Evolutionary conservation across 306 rosid species (phyloP).

Genomic region (Trichosanthes cucumerina): DNA sequence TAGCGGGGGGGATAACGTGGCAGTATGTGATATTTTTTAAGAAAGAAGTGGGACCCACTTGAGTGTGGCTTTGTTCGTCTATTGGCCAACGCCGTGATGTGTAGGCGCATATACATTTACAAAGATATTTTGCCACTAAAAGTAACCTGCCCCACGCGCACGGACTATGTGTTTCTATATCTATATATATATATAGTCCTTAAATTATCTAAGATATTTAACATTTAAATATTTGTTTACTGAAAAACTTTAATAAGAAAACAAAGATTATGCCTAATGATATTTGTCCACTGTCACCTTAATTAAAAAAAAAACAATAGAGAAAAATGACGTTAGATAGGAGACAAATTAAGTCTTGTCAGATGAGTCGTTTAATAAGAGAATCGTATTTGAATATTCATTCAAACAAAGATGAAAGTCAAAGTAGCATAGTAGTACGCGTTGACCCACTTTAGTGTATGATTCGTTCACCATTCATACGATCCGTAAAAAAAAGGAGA

Average conservation of each 20-base stretch:
- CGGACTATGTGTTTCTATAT: not conserved
- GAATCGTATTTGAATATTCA: too few relatives aligned
- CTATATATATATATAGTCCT: too few relatives aligned
- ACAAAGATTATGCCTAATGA: not conserved
- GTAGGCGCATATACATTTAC: not conserved
- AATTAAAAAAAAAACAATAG: too few relatives aligned
- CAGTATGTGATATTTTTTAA: not conserved
- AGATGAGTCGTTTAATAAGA: too few relatives aligned
- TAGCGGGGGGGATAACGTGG: constrained; percentile 30
- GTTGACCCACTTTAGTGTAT: too few relatives aligned
- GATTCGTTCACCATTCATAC: too few relatives aligned
- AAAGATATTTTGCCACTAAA: not conserved
- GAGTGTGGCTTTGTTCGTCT: not conserved
- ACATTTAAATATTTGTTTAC: not conserved
- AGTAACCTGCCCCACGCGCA: not conserved
- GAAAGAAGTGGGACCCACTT: not conserved
- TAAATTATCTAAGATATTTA: not conserved
- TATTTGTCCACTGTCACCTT: not conserved
- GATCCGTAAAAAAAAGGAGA: too few relatives aligned
- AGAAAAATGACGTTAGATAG: too few relatives aligned
- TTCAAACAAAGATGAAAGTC: too few relatives aligned
- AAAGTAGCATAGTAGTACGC: too few relatives aligned
- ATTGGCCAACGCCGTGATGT: not conserved
- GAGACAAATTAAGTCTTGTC: too few relatives aligned
- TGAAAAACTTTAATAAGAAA: too few relatives aligned